Evolutionary conservation across 2,329 filamentous ascomycete genomes (phyloP).

Genomic region (Thielaviopsis punctulata): DNA sequence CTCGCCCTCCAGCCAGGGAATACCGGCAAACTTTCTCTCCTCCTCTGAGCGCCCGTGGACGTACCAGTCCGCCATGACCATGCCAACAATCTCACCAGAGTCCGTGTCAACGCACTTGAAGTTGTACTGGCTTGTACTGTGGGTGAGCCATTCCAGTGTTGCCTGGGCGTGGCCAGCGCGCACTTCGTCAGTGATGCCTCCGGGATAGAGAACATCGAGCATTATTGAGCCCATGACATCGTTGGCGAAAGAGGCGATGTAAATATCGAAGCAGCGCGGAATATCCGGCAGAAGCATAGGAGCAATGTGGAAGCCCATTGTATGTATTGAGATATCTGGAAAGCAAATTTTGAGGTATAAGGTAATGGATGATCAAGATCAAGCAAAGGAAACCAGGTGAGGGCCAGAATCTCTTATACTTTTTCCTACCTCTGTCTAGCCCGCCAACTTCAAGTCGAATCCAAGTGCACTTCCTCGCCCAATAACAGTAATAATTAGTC

Average conservation of each 20-base stretch:
- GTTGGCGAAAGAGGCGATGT: conserved; percentile 27
- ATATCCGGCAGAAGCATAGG: conserved; percentile 30
- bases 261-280: conserved; percentile 27
- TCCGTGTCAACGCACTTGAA: conserved; percentile 29
- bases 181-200: conserved; percentile 21
- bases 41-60: conserved; percentile 21
- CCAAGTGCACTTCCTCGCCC: no score
- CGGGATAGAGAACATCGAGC: conserved; percentile 26
- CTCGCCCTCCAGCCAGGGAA: conserved; percentile 28
- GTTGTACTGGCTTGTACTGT: conserved; percentile 26
- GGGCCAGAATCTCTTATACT: no score
- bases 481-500: no score
- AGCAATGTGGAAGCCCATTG: conserved; percentile 25
- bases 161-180: conserved; percentile 26
- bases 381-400: no score
- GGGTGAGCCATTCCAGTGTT: conserved; percentile 24
- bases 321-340: no score
- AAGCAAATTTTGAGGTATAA: no score
- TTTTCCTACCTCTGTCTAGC: no score
- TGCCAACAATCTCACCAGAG: conserved; percentile 27
- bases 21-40: conserved; percentile 26
- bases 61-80: conserved; percentile 29
- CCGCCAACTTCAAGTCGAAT: no score
- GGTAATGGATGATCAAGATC: no score
- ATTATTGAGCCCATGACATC: conserved; percentile 24